Base-by-base conservation (phyloP, 1,139 yeast species). In the Tardiomyces depauwii region DNA sequence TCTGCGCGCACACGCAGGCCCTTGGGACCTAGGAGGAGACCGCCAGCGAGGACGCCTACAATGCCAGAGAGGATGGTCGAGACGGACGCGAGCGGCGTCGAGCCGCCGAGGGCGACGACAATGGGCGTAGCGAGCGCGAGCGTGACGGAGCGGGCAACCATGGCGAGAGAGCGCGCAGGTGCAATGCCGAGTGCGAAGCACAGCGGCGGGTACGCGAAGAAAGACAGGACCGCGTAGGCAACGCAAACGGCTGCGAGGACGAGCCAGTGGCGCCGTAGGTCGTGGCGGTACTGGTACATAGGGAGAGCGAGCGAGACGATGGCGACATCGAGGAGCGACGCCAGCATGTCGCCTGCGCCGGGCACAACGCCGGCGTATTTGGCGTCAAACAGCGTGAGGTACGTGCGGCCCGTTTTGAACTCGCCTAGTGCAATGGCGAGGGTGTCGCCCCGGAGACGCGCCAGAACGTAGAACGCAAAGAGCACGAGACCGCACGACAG, bases 71-170 rank as follows among this genome's bases (percentile, higher is more conserved):
- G 65, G 40, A 85, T 82, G 0, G 93, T 85, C 42, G 86, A 79
- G 16, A 82, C 87, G 0, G 93, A 87, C 78, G 82, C 83, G 44
- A 84, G 68, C 2, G 86, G 76, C 1, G 78, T 72, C 0, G 85
- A 78, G 0, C 93, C 94, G 13, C 74, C 80, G 40, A 85, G 66
- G 0, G 85, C 73, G 16, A 65, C 66, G 10, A 82, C 78, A 51
- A 83, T 71, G 0, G 94, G 94, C 1, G 85, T 75, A 0, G 93
- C 93, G 45, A 84, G 67, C 0, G 93, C 93, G 53, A 84, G 71
- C 0, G 94, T 84, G n/a, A 81, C 87, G 11, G 87, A 80, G 51
- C 94, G 70, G 1, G 91, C 91, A 9, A 83, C 80, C 59, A 82
- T 83, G 1, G 91, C 93, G 40, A 84, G 70, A 0, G 89, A 72